A percentile compares a stretch with the other conserved stretches of the same genome.
phyloP scores from a whole-genome alignment of 2,329 filamentous ascomycete species.

The Aspergillus quadricinctus region DNA sequence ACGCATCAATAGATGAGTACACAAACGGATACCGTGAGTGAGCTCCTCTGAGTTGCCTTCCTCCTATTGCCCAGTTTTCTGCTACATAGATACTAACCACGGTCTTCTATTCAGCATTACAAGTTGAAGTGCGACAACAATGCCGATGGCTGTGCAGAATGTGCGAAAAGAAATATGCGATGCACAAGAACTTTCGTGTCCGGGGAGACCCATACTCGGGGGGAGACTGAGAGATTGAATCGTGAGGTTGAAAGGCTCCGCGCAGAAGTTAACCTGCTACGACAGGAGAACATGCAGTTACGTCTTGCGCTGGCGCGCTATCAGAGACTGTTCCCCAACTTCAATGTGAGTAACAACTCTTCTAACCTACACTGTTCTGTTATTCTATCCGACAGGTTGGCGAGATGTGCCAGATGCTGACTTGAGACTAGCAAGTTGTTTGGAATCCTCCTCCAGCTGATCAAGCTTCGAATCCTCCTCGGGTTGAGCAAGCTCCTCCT shows the following conservation, averaged over 20 bases:
- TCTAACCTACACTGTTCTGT: background rate
- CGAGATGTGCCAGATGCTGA: background rate
- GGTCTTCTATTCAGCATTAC: conserved; percentile 7
- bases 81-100: background rate
- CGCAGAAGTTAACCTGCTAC: background rate
- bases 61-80: background rate
- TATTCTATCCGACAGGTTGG: background rate
- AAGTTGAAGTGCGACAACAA: conserved; percentile 23
- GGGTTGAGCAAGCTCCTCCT: background rate
- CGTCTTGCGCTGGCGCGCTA: background rate
- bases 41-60: background rate
- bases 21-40: background rate
- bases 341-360: background rate
- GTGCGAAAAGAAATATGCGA: conserved; percentile 1
- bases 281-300: background rate
- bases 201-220: conserved; percentile 19
- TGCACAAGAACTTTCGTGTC: conserved; percentile 24
- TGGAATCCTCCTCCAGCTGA: background rate
- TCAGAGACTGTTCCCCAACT: background rate
- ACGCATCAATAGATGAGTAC: background rate
- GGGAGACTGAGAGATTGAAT: conserved; percentile 1
- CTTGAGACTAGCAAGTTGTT: background rate
- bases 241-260: conserved; percentile 1
- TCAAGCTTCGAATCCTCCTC: background rate
- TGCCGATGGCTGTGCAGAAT: conserved; percentile 15